Evolutionary conservation across 176 grass and related monocot genomes (phyloP).

Genomic region (Rhynchospora pubera): DNA sequence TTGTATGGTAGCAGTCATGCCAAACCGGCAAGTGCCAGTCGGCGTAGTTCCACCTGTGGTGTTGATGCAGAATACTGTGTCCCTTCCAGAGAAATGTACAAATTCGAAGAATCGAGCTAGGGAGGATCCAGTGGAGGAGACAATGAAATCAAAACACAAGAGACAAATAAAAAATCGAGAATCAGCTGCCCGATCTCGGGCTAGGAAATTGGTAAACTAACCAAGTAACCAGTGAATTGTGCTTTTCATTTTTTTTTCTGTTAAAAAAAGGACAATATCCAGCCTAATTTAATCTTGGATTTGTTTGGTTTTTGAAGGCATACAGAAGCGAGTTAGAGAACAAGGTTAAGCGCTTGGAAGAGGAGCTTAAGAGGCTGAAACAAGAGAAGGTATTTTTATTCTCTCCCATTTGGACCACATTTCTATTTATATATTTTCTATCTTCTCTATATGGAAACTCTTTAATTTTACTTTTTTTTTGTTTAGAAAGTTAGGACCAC

Average conservation of each 20-base stretch:
- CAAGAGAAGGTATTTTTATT: slow-evolving; percentile 7
- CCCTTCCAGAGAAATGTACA: background rate
- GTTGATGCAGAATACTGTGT: background rate
- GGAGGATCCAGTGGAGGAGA: background rate
- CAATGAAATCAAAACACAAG: background rate
- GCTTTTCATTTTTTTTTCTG: no score
- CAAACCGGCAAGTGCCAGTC: background rate
- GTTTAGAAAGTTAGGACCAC: background rate
- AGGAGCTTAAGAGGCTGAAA: slow-evolving; percentile 12
- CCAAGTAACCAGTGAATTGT: background rate
- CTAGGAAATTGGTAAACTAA: slow-evolving; percentile 12
- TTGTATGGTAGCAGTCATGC: background rate
- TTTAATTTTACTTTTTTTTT: background rate
- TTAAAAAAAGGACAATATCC: no score
- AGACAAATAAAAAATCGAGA: slow-evolving; percentile 19
- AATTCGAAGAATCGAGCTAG: background rate
- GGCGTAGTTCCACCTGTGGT: background rate
- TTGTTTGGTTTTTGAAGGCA: background rate
- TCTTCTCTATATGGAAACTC: background rate
- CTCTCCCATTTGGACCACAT: background rate
- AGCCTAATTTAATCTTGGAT: no score
- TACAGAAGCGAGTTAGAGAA: slow-evolving; percentile 11
- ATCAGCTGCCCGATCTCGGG: slow-evolving; percentile 6
- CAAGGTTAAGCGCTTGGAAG: slow-evolving; percentile 2
- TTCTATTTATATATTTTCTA: background rate